Percentiles rank a stretch among this genome's conserved stretches.
phyloP scores from a whole-genome alignment of 78 protist species.

The Dictyostelium brefeldianum region DNA sequence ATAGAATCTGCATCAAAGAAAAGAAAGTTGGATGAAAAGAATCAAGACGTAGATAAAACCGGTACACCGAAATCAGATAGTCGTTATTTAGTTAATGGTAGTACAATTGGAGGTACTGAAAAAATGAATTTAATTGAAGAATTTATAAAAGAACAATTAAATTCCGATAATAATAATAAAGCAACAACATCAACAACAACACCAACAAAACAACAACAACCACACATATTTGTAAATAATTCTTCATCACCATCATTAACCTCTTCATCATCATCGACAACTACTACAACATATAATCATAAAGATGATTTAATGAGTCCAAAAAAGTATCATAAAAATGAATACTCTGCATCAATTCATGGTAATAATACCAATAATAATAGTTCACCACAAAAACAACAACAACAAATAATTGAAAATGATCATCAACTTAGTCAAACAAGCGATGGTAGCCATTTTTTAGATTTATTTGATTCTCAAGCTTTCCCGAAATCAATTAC shows the following conservation, averaged over 20 bases:
- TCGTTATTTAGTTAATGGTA: not conserved
- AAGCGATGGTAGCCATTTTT: not conserved
- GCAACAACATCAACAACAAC: not conserved
- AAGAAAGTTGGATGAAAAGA: not conserved
- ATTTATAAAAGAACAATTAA: conserved; percentile 9
- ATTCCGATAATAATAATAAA: not conserved
- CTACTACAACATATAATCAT: not conserved
- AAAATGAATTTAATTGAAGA: conserved; percentile 12
- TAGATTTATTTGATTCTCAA: not conserved
- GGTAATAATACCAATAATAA: not conserved
- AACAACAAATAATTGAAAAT: not conserved
- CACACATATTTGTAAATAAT: not conserved
- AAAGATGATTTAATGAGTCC: not conserved
- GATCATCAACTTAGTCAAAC: not conserved
- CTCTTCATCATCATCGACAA: not conserved
- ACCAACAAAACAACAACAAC: not conserved
- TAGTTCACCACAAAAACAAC: not conserved
- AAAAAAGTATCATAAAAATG: not conserved
- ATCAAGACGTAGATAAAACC: not conserved
- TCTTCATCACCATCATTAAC: not conserved
- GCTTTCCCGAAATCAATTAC: not conserved
- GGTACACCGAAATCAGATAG: too few species aligned
- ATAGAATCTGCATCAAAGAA: not conserved
- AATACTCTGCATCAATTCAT: not conserved
- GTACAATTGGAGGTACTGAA: not conserved